Base-by-base conservation (phyloP, 2,329 filamentous ascomycete species). In the Microsporum canis region DNA sequence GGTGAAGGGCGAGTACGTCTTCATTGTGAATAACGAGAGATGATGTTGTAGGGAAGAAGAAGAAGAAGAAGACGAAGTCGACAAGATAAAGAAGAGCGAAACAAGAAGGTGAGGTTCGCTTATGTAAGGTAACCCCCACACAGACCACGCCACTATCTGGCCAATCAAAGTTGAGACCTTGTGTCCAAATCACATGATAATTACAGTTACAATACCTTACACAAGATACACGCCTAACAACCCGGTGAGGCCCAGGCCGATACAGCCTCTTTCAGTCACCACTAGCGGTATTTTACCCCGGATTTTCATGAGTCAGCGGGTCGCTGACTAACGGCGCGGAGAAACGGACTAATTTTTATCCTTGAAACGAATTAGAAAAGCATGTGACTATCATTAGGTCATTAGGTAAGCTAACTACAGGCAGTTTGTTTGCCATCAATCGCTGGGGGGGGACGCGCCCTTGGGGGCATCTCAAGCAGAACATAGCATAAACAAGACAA, bases 231-330 rank as follows among this genome's bases (percentile, higher is more conserved):
- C 45, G 2, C 45, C 10, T 14, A 29, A 29, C 4, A 1, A 51
- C 6, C 3, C 4, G 12, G 3, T 8, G n/a, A 38, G n/a, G 14
- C 14, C 10, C 12, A 14, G 51, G 14, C 51, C 31, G 51, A 55
- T 55, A 55, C 51, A 23, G 29, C 51, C 51, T 31, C 17, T 55
- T 55, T 55, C 51, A 55, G 6, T 3, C 1, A 5, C 5, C 8
- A 6, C 31, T 55, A 55, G 51, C 31, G 39, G 51, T 55, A 55
- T n/a, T 55, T 55, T 55, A 55, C 51, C 51, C 51, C 51, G 31
- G 51, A 55, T 55, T 55, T 55, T 36, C 14, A 27, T 34, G 33
- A 36, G 31, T 55, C 34, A 55, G 33, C 31, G n/a, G 3, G 17
- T 8, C 8, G 51, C 29, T 55, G 29, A 55, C 51, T 36, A n/a